Evolutionary conservation across 371 early-diverging fungal genomes (phyloP), one percentile per base, ranked within the genome.

Genomic region (Mortierella sp.): DNA sequence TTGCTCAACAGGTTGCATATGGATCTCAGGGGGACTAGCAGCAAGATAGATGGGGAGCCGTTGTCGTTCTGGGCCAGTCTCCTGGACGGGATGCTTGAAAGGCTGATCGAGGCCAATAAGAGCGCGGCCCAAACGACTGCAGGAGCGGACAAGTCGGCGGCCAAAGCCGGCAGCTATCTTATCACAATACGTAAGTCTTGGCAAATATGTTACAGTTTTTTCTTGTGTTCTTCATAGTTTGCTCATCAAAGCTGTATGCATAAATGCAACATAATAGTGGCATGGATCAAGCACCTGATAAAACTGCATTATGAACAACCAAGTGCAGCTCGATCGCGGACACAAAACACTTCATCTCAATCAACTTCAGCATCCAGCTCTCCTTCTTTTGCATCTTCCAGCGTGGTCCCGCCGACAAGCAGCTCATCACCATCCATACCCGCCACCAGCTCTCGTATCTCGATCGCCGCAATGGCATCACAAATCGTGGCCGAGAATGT

Each of bases 271-370:
- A 12, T 3, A n/a, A 26, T 53, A 68, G 69, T 68, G 76, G 76
- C 76, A 32, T 75, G 76, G 76, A 68, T 75, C 56, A 75, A 75
- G 17, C 30, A 68, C 8, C 34, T 73, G 0, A 54, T 73, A n/a
- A 73, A 67, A 24, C 43, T 58, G 19, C 59, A 68, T 39, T 67
- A 73, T 19, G 60, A 63, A 19, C 72, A 61, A 8, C 24, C 34
- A 21, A 17, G 31, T 19, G 1, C 44, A 28, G 6, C 31, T 6
- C 26, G 37, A 27, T 28, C 31, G 24, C 47, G 39, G 7, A 15
- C 42, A 19, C 37, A 34, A 23, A 21, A 34, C 14, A n/a, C 60
- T 2, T 58, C 64, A 41, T 43, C 59, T 23, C 30, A 56, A 37
- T 49, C 61, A 24, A 31, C 61, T 3, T 23, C 58, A n/a, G 9